A percentile compares a stretch with the other conserved stretches of the same genome.
These are phyloP conservation scores for Coemansia sp. DNA, from an alignment of 192 early-diverging fungal species.

Conservation along the genomic window DNA sequence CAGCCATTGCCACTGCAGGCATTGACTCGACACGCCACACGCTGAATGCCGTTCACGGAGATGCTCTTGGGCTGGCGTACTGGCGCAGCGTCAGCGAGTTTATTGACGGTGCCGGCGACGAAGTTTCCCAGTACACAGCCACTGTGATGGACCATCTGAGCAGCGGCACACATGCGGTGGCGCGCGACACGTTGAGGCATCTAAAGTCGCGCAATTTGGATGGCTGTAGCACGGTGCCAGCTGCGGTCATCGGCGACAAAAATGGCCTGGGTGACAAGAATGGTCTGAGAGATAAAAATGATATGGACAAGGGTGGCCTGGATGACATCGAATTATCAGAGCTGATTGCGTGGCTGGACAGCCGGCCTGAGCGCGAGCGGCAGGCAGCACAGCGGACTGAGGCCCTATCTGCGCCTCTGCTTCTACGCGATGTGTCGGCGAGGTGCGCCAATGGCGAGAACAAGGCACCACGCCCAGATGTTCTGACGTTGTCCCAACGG, in stretches of 20 bases:
- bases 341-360: slow-evolving; percentile 36
- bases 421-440: slow-evolving; percentile 31
- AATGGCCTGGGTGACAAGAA: not conserved
- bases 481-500: slow-evolving; percentile 10
- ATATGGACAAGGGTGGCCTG: not conserved
- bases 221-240: not conserved
- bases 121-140: slow-evolving; percentile 22
- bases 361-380: slow-evolving; percentile 28
- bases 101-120: slow-evolving; percentile 39
- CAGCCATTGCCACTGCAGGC: not conserved
- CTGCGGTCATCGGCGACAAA: not conserved
- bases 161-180: slow-evolving; percentile 17
- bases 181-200: slow-evolving; percentile 18
- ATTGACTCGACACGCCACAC: not conserved
- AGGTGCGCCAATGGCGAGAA: slow-evolving; percentile 10
- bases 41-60: slow-evolving; percentile 34
- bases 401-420: slow-evolving; percentile 26
- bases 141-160: slow-evolving; percentile 47
- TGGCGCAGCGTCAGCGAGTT: slow-evolving; percentile 52
- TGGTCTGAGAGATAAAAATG: not conserved
- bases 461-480: not conserved
- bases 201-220: not conserved
- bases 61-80: slow-evolving; percentile 49
- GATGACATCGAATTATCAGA: slow-evolving; percentile 12
- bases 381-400: slow-evolving; percentile 24